phyloP scores from a whole-genome alignment of 345 rosid species.

The Turritis glabra region DNA sequence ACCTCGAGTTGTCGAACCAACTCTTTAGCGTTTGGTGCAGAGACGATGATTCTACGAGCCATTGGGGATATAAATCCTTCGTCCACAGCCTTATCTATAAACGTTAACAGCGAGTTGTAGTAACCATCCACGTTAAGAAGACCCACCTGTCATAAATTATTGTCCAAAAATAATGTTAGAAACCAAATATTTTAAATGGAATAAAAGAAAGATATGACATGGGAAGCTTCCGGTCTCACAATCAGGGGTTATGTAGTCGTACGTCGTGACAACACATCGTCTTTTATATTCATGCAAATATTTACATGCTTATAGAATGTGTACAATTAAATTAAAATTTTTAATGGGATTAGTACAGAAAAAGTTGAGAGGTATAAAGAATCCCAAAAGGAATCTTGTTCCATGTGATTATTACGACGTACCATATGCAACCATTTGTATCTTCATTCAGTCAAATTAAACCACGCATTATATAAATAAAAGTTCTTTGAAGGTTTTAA shows the following conservation, averaged over 20 bases:
- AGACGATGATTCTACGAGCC: slow-evolving; percentile 85
- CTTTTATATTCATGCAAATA: slow-evolving; percentile 20
- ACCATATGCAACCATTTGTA: slow-evolving; percentile 37
- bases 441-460: slow-evolving; percentile 21
- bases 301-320: slow-evolving; percentile 28
- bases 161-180: slow-evolving; percentile 14
- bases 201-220: slow-evolving; percentile 29
- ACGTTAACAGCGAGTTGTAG: slow-evolving; percentile 80
- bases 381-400: slow-evolving; percentile 25
- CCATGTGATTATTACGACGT: slow-evolving; percentile 35
- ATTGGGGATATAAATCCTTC: slow-evolving; percentile 89
- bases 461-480: neutral
- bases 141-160: slow-evolving; percentile 64
- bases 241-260: slow-evolving; percentile 40
- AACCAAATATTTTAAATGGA: neutral
- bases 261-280: slow-evolving; percentile 38
- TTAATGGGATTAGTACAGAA: neutral
- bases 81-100: slow-evolving; percentile 88
- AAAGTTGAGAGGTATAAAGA: slow-evolving; percentile 11
- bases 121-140: slow-evolving; percentile 92
- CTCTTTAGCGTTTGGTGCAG: slow-evolving; percentile 81
- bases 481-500: neutral
- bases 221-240: slow-evolving; percentile 45
- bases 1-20: slow-evolving; percentile 90
- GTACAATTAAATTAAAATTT: neutral